A percentile compares a stretch with the other conserved stretches of the same genome.
Conservation (phyloP, 2,329 filamentous ascomycete species). For the Pseudopithomyces chartarum region DNA sequence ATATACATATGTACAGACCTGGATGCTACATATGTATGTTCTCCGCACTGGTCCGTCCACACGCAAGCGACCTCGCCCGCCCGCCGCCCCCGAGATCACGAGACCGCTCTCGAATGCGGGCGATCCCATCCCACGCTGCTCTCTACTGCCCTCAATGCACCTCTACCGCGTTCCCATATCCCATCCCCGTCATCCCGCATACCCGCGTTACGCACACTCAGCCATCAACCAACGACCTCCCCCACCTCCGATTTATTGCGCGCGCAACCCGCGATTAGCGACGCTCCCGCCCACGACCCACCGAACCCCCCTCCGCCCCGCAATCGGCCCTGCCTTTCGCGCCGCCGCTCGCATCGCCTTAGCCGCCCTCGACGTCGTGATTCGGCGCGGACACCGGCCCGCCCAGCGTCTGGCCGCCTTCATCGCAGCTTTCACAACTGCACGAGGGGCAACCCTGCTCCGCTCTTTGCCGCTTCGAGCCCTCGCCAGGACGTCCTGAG, state of each 20-base stretch:
- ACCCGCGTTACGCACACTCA: not conserved
- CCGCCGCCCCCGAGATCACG: slow-evolving; percentile 6
- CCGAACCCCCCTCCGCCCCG: slow-evolving; percentile 8
- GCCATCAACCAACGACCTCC: not conserved
- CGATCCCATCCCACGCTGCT: not conserved
- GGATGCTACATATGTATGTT: too few species aligned
- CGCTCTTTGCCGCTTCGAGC: slow-evolving; percentile 17
- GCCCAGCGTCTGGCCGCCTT: slow-evolving; percentile 3
- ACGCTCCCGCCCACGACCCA: not conserved
- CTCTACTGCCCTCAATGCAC: not conserved
- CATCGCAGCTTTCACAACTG: not conserved
- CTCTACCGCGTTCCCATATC: not conserved
- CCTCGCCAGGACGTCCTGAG: not conserved
- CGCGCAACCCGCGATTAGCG: slow-evolving; percentile 18
- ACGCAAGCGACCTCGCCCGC: too few species aligned
- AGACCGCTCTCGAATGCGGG: slow-evolving; percentile 9
- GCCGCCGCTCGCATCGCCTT: slow-evolving; percentile 20
- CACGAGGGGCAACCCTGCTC: not conserved
- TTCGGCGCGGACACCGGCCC: slow-evolving; percentile 23
- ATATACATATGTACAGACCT: too few species aligned
- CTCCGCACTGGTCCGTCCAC: too few species aligned
- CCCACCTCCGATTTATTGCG: not conserved
- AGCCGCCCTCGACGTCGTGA: slow-evolving; percentile 21
- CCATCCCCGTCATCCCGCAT: not conserved
- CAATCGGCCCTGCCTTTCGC: slow-evolving; percentile 8